Base-by-base conservation (phyloP, 345 rosid species). In the Melaleuca quinquenervia region DNA sequence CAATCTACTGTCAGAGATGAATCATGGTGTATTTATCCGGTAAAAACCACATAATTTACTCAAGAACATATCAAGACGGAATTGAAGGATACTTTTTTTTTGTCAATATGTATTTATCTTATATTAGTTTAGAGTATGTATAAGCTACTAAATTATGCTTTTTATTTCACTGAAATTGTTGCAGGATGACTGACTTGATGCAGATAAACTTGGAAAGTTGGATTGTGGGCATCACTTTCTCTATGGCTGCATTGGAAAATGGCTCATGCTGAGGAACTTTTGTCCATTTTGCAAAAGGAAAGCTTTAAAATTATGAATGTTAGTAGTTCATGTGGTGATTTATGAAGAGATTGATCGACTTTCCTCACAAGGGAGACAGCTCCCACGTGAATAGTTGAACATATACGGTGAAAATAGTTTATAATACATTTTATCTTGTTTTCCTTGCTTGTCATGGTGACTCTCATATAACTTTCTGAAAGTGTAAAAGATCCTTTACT, bases 401-500 rank as follows among this genome's bases (percentile, higher is more conserved):
- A 92, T 87, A 94, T 91, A n/a, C n/a, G n/a, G n/a, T n/a, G n/a
- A n/a, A 93, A n/a, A n/a, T n/a, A n/a, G n/a, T 92, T 92, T n/a
- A n/a, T n/a, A n/a, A n/a, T n/a, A n/a, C n/a, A n/a, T n/a, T n/a
- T n/a, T n/a, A n/a, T n/a, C n/a, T n/a, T n/a, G n/a, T n/a, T n/a
- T n/a, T n/a, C n/a, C n/a, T n/a, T n/a, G n/a, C n/a, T n/a, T n/a
- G n/a, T n/a, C n/a, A 88, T 90, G 92, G 85, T 93, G 94, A 52
- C 89, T 86, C 82, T 89, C 92, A 87, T 92, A 91, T 60, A 97
- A 88, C 87, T 82, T 88, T 93, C 98, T 97, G 94, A 88, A 88
- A 88, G 41, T 41, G 41, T 41, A 41, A 41, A 4, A 41, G 41
- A 41, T 41, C 41, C 41, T 41, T 41, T 41, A 41, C 41, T 4